These are phyloP conservation scores for Fusarium torulosum DNA, from an alignment of 2,329 filamentous ascomycete genomes.

Conservation along the genomic window DNA sequence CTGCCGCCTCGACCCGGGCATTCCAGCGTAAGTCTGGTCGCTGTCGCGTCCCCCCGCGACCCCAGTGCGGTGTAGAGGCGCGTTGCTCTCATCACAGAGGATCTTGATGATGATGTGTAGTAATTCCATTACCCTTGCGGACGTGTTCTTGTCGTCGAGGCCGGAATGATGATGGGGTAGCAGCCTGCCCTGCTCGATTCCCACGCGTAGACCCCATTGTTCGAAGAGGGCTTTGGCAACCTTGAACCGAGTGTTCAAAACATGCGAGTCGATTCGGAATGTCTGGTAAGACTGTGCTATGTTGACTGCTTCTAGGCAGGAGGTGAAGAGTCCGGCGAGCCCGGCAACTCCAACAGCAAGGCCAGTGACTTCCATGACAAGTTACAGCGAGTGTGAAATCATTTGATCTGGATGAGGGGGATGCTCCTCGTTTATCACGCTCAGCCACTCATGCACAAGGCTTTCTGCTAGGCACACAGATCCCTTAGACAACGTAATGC, in stretches of 20 bases:
- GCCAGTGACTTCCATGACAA: not conserved
- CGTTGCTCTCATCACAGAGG: not conserved
- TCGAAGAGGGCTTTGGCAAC: constrained; percentile 35
- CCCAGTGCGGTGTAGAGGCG: not conserved
- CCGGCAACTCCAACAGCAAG: constrained; percentile 12
- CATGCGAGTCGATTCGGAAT: constrained; percentile 34
- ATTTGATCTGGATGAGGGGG: not conserved
- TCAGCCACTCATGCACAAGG: constrained; percentile 1
- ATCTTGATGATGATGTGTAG: not conserved
- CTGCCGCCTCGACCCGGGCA: not conserved
- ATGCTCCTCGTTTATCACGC: not conserved
- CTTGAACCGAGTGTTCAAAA: constrained; percentile 33
- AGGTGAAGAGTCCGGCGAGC: constrained; percentile 32
- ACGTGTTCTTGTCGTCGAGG: not conserved
- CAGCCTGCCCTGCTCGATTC: constrained; percentile 17
- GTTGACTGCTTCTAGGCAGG: constrained; percentile 40
- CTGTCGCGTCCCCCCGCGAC: not conserved
- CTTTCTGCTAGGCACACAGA: not conserved
- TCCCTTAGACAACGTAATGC: not conserved
- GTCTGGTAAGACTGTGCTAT: constrained; percentile 32
- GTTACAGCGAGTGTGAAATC: not conserved
- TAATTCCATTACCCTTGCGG: not conserved
- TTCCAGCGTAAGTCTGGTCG: not conserved
- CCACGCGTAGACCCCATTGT: constrained; percentile 41
- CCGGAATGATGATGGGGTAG: not conserved